Percentiles rank a stretch among this genome's conserved stretches.
These are phyloP conservation scores for Silybum marianum DNA, from an alignment of 129 eudicot species.

Conservation along the genomic window DNA sequence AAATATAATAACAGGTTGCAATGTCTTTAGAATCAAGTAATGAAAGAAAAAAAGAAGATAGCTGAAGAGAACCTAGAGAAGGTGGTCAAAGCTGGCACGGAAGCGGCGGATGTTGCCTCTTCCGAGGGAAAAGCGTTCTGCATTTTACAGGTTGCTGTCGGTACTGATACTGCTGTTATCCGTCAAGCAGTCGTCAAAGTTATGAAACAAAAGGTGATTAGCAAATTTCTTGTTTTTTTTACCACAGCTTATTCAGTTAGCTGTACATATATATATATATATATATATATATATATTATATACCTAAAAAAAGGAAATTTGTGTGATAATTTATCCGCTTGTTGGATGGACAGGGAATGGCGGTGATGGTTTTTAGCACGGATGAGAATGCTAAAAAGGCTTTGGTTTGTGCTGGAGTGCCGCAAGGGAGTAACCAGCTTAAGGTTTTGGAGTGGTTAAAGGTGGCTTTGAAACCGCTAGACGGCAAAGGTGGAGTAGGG, in stretches of 20 bases:
- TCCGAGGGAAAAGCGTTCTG: constrained; percentile 79
- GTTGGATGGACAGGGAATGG: constrained; percentile 54
- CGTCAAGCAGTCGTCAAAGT: constrained; percentile 92
- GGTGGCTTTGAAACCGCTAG: too few species aligned
- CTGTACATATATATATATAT: too few species aligned
- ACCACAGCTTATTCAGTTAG: too few species aligned
- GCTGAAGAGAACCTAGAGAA: constrained; percentile 67
- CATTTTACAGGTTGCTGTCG: constrained; percentile 67
- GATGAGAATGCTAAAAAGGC: constrained; percentile 76
- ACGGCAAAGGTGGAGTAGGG: too few species aligned
- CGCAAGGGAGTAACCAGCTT: too few species aligned
- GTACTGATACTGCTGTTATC: constrained; percentile 74
- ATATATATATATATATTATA: too few species aligned
- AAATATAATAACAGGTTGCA: too few species aligned
- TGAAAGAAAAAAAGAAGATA: too few species aligned
- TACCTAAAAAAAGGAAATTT: too few species aligned
- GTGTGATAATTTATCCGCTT: too few species aligned
- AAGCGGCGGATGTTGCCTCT: constrained; percentile 70
- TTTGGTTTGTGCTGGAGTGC: constrained; percentile 85
- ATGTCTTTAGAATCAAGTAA: too few species aligned
- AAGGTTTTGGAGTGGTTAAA: too few species aligned
- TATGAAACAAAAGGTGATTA: constrained; percentile 74
- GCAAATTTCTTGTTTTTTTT: background rate
- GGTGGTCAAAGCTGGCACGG: constrained; percentile 63
- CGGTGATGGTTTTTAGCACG: constrained; percentile 82